Base-by-base conservation (phyloP, 1,139 yeast species). In the Yamadazyma diddensiae region DNA sequence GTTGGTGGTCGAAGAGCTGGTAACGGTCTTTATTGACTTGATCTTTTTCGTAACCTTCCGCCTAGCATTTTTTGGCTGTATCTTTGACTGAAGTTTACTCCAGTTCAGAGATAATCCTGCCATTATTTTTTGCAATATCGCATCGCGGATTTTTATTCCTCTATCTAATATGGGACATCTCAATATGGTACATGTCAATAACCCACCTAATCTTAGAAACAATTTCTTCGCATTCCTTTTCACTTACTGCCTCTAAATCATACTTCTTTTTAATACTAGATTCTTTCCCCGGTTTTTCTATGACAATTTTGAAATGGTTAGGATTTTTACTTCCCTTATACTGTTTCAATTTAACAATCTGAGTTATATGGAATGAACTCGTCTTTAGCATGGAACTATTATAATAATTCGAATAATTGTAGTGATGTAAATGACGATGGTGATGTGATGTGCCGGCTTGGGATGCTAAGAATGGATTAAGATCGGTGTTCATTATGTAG, bases 361-460 rank as follows among this genome's bases (percentile, higher is more conserved):
- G 95, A 9, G 87, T 77, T 14, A 88, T 78, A 49, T 88, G 95
- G 56, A 90, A 86, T 0, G 95, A 82, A 21, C 90, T 79, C 0
- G 96, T 90, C 53, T 90, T 90, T 46, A 83, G 77, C 59, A 62
- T 53, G 52, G 67, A 60, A 39, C 64, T 65, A 41, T 60, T 57
- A 38, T 66, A 65, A 44, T 73, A 74, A 40, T 83, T 81, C 35
- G 79, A 82, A 45, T 79, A 77, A 22, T 62, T 53, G 33, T 65
- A 59, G 38, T 67, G 66, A 36, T 64, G 66, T 28, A 56, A 53
- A 30, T 56, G 57, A 35, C 53, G 55, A 31, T 55, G 58, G 25
- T 43, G 30, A 30, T 39, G 43, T 1, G 44, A 39, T 23, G 43
- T 46, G 13, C 39, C 42, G 27, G 46, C 42, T 31, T 42, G 46